phyloP scores from a whole-genome alignment of 2,329 filamentous ascomycete genomes.

The Aspergillus tamarii region DNA sequence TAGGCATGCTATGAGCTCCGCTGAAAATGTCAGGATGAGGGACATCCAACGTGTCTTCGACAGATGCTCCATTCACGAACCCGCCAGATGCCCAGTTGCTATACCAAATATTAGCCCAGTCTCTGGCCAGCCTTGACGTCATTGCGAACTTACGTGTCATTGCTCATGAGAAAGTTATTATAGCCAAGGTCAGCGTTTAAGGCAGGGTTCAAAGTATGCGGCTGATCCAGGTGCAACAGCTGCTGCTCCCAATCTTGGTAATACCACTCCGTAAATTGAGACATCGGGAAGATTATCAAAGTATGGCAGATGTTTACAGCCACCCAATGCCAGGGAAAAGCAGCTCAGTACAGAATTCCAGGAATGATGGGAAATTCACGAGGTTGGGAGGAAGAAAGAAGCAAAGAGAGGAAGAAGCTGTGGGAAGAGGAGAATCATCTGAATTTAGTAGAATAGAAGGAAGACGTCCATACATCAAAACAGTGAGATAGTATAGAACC shows the following conservation, averaged over 20 bases:
- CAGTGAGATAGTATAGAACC: neutral
- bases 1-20: neutral
- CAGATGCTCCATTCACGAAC: neutral
- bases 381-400: neutral
- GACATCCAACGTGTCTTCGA: neutral
- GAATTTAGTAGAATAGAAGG: slow-evolving; percentile 2
- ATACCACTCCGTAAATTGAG: slow-evolving; percentile 1
- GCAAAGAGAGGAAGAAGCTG: neutral
- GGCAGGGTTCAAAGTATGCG: neutral
- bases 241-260: slow-evolving; percentile 2
- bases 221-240: neutral
- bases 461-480: neutral
- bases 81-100: slow-evolving; percentile 6
- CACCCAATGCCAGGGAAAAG: neutral
- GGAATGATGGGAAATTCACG: neutral
- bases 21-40: neutral
- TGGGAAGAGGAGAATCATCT: neutral
- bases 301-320: neutral
- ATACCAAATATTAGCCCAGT: neutral
- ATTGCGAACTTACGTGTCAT: slow-evolving; percentile 1
- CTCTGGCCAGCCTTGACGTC: neutral
- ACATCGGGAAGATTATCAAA: neutral
- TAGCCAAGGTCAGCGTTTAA: neutral
- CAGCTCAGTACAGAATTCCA: neutral
- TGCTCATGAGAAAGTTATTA: slow-evolving; percentile 3